Evolutionary conservation across 2,329 filamentous ascomycete species (phyloP).

Genomic region (Alternaria triticimaculans): DNA sequence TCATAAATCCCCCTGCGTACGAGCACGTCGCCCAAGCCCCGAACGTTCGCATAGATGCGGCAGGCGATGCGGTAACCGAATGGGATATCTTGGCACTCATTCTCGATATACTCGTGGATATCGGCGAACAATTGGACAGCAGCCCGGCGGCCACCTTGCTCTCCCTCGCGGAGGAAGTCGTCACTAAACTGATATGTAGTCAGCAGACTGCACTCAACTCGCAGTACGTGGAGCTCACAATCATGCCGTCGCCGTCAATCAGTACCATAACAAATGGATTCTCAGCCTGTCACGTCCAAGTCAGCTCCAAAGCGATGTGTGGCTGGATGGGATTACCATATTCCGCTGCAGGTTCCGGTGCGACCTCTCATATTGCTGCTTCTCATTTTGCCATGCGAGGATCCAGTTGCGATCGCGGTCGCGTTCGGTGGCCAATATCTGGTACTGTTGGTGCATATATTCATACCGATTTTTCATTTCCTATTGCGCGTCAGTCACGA

Average conservation of each 20-base stretch:
- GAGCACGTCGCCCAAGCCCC: constrained; percentile 58
- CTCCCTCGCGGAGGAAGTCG: constrained; percentile 57
- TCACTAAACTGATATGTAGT: constrained; percentile 53
- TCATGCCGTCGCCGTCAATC: constrained; percentile 63
- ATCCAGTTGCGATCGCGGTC: constrained; percentile 32
- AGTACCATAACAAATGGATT: constrained; percentile 63
- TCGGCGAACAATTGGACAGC: constrained; percentile 57
- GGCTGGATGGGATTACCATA: constrained; percentile 26
- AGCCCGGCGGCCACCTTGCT: constrained; percentile 60
- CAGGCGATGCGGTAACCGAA: constrained; percentile 56
- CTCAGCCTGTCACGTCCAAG: constrained; percentile 4
- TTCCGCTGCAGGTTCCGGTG: constrained; percentile 27
- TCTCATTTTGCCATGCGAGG: constrained; percentile 27
- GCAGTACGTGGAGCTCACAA: constrained; percentile 33
- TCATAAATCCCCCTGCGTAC: constrained; percentile 54
- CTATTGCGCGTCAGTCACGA: constrained; percentile 26
- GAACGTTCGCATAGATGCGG: constrained; percentile 62
- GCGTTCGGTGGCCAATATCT: constrained; percentile 32
- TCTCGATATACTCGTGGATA: constrained; percentile 53
- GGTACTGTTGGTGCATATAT: constrained; percentile 42
- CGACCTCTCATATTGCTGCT: constrained; percentile 25
- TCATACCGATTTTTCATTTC: constrained; percentile 53
- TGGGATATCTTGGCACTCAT: constrained; percentile 46
- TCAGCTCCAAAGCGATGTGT: neutral
- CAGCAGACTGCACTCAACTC: neutral